Conservation (phyloP, 257 asterid species). For the Linaria vulgaris region DNA sequence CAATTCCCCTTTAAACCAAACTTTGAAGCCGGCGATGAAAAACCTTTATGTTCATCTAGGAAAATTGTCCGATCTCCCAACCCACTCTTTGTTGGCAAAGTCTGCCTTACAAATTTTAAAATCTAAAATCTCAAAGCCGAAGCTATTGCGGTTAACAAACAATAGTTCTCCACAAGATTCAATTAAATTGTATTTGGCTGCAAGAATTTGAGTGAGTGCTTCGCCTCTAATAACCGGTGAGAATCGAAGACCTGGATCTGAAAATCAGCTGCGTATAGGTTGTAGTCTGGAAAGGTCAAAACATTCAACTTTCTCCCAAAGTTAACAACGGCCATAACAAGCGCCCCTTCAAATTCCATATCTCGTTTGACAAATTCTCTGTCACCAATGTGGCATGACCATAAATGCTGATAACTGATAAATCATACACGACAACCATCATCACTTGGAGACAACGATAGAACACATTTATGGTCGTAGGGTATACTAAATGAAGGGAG, state of each 20-base stretch:
- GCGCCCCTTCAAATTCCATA: neutral
- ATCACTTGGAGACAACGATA: no score
- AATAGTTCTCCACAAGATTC: slow-evolving; percentile 1
- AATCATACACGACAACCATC: no score
- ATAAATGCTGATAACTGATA: no score
- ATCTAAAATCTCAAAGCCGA: neutral
- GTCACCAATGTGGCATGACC: no score
- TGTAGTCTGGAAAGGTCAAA: no score
- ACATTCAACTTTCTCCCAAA: no score
- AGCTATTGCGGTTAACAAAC: neutral
- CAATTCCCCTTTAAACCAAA: neutral
- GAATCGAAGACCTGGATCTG: neutral
- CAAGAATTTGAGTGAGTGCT: neutral
- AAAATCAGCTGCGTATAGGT: neutral
- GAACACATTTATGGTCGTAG: no score
- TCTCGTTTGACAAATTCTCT: no score
- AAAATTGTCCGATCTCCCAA: neutral
- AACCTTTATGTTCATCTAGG: neutral
- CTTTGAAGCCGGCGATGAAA: neutral
- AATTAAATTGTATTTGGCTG: neutral
- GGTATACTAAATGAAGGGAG: neutral
- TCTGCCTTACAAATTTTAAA: neutral
- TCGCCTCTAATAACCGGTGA: neutral
- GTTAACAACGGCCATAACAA: neutral
- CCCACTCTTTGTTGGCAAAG: neutral